Conservation (phyloP, 495 filamentous ascomycete species). For the Pseudomonodictys pantanalensis region DNA sequence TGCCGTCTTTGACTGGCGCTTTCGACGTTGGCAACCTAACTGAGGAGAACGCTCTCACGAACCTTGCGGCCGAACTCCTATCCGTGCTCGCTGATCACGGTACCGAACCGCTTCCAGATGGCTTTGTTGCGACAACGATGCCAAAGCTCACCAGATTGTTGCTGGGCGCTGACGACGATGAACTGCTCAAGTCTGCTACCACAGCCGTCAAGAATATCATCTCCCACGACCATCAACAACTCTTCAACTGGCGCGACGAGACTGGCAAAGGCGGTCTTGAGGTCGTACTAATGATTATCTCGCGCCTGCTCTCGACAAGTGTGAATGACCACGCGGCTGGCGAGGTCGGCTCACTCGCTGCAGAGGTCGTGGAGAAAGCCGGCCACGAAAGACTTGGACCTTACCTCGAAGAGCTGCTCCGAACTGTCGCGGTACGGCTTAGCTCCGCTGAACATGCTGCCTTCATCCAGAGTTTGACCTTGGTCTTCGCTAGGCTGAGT, state of each 20-base stretch:
- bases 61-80: slow-evolving; percentile 82
- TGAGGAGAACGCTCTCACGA: slow-evolving; percentile 75
- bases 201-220: slow-evolving; percentile 84
- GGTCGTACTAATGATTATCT: slow-evolving; percentile 84
- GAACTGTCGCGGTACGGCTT: slow-evolving; percentile 83
- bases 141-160: slow-evolving; percentile 83
- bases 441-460: slow-evolving; percentile 73
- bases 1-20: slow-evolving; percentile 81
- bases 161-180: slow-evolving; percentile 73
- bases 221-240: slow-evolving; percentile 78
- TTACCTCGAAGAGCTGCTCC: slow-evolving; percentile 82
- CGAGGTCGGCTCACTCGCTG: slow-evolving; percentile 91
- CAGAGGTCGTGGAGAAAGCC: slow-evolving; percentile 91
- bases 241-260: slow-evolving; percentile 76
- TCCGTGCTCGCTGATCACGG: slow-evolving; percentile 77
- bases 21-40: slow-evolving; percentile 86
- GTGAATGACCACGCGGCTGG: slow-evolving; percentile 90
- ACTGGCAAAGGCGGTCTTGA: slow-evolving; percentile 80
- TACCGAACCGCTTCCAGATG: slow-evolving; percentile 75
- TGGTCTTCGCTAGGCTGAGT: slow-evolving; percentile 90
- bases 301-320: slow-evolving; percentile 76
- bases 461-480: slow-evolving; percentile 88
- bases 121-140: slow-evolving; percentile 79
- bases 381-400: slow-evolving; percentile 85
- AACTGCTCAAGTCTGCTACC: slow-evolving; percentile 82